A percentile compares a stretch with the other conserved stretches of the same genome.
These are phyloP conservation scores for Cucurbita moschata DNA, from an alignment of 306 rosid species.

Conservation along the genomic window DNA sequence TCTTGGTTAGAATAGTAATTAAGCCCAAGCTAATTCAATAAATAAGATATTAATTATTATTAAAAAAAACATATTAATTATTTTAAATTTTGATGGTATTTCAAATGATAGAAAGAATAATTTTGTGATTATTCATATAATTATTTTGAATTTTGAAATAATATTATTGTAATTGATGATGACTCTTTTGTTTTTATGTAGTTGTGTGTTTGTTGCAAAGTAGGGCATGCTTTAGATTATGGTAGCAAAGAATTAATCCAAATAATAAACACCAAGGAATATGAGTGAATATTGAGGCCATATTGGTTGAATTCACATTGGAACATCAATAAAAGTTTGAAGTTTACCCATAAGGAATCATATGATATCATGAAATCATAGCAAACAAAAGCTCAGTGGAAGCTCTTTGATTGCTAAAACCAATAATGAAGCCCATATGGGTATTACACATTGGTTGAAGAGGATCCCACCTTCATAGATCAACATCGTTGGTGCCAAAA, in stretches of 20 bases:
- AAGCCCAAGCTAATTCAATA: no score
- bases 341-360: not conserved
- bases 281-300: not conserved
- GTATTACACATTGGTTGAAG: not conserved
- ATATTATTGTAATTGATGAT: no score
- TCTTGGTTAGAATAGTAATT: no score
- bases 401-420: not conserved
- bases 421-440: conserved; percentile 1
- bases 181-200: not conserved
- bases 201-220: not conserved
- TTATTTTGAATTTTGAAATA: not conserved
- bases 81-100: no score
- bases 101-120: not conserved
- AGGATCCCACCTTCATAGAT: conserved; percentile 5
- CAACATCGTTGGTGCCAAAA: conserved; percentile 7
- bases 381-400: not conserved
- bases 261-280: not conserved
- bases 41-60: no score
- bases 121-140: not conserved
- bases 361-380: conserved; percentile 2
- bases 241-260: not conserved
- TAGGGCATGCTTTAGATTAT: not conserved
- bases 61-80: no score
- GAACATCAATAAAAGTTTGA: not conserved
- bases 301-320: not conserved